Percentiles rank a stretch among this genome's conserved stretches.
These are phyloP conservation scores for Aspergillus carbonarius DNA, from an alignment of 2,329 filamentous ascomycete species.

Conservation along the genomic window DNA sequence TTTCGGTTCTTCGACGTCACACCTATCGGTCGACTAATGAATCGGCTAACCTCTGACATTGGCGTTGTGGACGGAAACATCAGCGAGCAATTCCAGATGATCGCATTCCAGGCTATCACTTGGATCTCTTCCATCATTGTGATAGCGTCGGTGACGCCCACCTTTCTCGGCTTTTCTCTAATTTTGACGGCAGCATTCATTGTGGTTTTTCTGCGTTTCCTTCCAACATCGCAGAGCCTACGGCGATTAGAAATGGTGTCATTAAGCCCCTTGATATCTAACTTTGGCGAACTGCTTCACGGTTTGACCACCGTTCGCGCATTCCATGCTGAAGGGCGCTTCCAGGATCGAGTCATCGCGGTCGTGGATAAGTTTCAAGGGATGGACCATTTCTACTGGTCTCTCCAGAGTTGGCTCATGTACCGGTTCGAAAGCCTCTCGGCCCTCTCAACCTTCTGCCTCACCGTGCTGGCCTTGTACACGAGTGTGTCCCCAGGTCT, in stretches of 20 bases:
- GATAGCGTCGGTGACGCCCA: slow-evolving; percentile 74
- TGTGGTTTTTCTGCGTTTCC: slow-evolving; percentile 70
- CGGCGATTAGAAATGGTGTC: slow-evolving; percentile 87
- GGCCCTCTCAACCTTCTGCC: slow-evolving; percentile 68
- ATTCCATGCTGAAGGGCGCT: slow-evolving; percentile 73
- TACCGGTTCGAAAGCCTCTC: slow-evolving; percentile 75
- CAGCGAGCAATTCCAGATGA: slow-evolving; percentile 67
- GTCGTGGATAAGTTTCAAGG: slow-evolving; percentile 88
- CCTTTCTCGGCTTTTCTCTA: slow-evolving; percentile 72
- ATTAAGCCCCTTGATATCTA: slow-evolving; percentile 82
- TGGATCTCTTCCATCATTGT: slow-evolving; percentile 73
- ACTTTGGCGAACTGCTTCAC: slow-evolving; percentile 84
- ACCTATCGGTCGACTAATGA: slow-evolving; percentile 86
- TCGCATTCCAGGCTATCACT: slow-evolving; percentile 68
- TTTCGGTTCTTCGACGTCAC: slow-evolving; percentile 92
- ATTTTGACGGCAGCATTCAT: slow-evolving; percentile 68
- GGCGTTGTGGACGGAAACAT: slow-evolving; percentile 87
- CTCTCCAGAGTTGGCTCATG: slow-evolving; percentile 78
- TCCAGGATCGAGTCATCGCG: slow-evolving; percentile 74
- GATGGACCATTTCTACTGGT: slow-evolving; percentile 96
- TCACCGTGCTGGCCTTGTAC: slow-evolving; percentile 73
- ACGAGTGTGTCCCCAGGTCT: slow-evolving; percentile 73
- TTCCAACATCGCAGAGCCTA: slow-evolving; percentile 80
- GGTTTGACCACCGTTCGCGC: slow-evolving; percentile 84
- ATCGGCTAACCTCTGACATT: slow-evolving; percentile 86